A percentile compares a stretch with the other conserved stretches of the same genome.
These are phyloP conservation scores for Oryza officinalis DNA, from an alignment of 176 grass and related monocot genomes.

Conservation along the genomic window DNA sequence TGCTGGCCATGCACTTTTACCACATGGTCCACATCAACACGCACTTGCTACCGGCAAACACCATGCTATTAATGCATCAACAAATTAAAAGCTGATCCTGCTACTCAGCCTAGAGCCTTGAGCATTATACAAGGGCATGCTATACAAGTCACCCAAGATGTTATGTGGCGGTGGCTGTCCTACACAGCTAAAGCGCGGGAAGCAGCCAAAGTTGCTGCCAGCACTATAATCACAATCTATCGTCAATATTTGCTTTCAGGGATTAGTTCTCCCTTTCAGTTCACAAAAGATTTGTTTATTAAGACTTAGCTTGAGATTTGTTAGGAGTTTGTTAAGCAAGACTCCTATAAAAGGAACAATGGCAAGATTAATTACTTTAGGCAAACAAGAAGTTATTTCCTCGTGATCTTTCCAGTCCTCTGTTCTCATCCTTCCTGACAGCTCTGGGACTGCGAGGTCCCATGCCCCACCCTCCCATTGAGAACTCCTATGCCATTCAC, in stretches of 20 bases:
- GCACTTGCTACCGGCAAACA: neutral
- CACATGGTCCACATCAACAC: neutral
- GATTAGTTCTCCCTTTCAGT: neutral
- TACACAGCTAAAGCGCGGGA: neutral
- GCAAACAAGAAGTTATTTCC: neutral
- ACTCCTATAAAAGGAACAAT: neutral
- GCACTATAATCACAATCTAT: neutral
- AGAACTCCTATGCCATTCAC: too few relatives aligned
- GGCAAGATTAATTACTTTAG: neutral
- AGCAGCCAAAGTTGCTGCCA: neutral
- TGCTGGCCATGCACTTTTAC: neutral
- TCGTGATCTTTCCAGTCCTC: neutral
- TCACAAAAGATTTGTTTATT: neutral
- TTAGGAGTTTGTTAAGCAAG: neutral
- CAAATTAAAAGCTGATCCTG: neutral
- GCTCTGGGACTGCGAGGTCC: neutral
- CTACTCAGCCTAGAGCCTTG: neutral
- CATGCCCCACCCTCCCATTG: too few relatives aligned
- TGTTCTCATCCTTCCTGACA: neutral
- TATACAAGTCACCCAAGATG: neutral
- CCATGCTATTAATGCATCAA: neutral
- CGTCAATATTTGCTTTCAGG: neutral
- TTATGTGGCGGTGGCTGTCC: neutral
- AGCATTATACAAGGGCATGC: too few relatives aligned
- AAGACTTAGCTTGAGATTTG: neutral